phyloP scores from a whole-genome alignment of 257 asterid genomes.

The Nicotiana knightiana region DNA sequence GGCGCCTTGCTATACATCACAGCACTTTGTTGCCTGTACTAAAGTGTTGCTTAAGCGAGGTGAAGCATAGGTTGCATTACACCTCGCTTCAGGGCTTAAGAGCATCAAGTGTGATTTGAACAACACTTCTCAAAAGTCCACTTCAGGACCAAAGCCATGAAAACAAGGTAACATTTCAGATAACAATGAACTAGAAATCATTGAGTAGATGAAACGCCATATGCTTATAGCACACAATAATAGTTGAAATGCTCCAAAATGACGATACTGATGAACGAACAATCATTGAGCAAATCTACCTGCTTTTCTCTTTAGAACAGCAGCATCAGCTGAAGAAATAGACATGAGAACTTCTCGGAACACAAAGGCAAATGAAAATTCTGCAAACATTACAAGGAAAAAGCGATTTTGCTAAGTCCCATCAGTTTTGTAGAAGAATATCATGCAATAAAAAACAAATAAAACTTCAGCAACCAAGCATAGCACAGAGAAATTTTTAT shows the following conservation, averaged over 20 bases:
- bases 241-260: not conserved
- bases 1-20: not conserved
- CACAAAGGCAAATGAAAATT: slow-evolving; percentile 81
- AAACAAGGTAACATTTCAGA: not conserved
- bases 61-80: not conserved
- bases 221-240: not conserved
- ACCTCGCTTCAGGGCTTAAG: not conserved
- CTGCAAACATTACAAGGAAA: slow-evolving; percentile 39
- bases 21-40: not conserved
- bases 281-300: slow-evolving; percentile 35
- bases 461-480: not conserved
- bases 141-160: not conserved
- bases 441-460: not conserved
- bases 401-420: not conserved
- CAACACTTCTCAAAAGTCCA: not conserved
- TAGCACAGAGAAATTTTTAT: not conserved
- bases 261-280: not conserved
- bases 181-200: not conserved
- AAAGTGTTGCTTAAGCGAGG: not conserved
- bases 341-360: slow-evolving; percentile 65
- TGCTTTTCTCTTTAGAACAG: slow-evolving; percentile 73
- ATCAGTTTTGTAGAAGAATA: not conserved
- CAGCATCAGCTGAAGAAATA: slow-evolving; percentile 31
- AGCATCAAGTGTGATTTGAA: not conserved
- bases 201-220: not conserved